Conservation (phyloP, 305 asterid genomes). For the Euphrasia arctica region DNA sequence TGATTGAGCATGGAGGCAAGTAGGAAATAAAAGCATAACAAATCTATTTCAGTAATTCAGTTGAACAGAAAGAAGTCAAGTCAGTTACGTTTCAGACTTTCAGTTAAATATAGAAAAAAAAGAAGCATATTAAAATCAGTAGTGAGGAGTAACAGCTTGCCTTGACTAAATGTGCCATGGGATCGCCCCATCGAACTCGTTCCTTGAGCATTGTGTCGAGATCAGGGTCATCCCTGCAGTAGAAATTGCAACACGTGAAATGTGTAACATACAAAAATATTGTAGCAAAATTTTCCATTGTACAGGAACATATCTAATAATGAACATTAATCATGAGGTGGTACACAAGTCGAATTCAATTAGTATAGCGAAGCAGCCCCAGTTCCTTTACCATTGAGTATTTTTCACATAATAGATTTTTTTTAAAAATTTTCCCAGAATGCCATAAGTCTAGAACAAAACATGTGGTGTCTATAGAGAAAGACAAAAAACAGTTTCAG, state of each 20-base stretch:
- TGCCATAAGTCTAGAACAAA: background rate
- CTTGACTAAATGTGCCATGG: conserved; percentile 90
- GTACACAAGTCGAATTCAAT: background rate
- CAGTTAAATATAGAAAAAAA: background rate
- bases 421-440: conserved; percentile 5
- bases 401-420: conserved; percentile 3
- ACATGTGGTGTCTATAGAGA: background rate
- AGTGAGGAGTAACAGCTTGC: conserved; percentile 32
- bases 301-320: background rate
- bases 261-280: background rate
- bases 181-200: conserved; percentile 89
- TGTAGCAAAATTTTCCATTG: no score
- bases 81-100: background rate
- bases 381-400: conserved; percentile 10
- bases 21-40: conserved; percentile 3
- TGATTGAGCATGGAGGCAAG: conserved; percentile 12
- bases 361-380: background rate
- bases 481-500: conserved; percentile 10
- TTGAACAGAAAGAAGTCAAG: background rate
- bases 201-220: conserved; percentile 81
- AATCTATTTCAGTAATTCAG: background rate
- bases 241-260: conserved; percentile 22
- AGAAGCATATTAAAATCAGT: background rate
- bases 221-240: conserved; percentile 75
- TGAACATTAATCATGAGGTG: conserved; percentile 1